A percentile compares a stretch with the other conserved stretches of the same genome.
phyloP scores from a whole-genome alignment of 257 asterid genomes.

The Solanum okadae region DNA sequence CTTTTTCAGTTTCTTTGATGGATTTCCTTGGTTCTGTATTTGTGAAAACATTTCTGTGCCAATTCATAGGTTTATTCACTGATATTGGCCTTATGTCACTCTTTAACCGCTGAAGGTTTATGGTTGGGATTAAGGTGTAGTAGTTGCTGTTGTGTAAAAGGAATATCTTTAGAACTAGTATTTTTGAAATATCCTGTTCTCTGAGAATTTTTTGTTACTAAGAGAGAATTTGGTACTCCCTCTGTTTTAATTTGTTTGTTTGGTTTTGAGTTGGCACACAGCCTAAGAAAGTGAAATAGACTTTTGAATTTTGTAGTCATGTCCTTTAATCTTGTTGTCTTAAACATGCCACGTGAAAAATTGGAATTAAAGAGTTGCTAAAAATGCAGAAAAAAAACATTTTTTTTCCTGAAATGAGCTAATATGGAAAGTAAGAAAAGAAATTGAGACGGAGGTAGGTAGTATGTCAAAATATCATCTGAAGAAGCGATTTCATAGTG shows the following conservation, averaged over 20 bases:
- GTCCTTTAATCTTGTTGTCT: not conserved
- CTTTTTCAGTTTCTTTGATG: not conserved
- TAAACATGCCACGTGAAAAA: not conserved
- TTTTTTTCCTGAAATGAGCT: not conserved
- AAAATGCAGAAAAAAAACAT: too few relatives aligned
- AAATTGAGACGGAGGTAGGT: not conserved
- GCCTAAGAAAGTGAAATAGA: not conserved
- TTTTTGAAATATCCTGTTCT: not conserved
- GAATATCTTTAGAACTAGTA: not conserved
- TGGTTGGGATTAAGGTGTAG: not conserved
- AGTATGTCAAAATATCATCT: not conserved
- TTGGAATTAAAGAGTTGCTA: too few relatives aligned
- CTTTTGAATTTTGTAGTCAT: not conserved
- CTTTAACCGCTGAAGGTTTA: not conserved
- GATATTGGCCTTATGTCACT: not conserved
- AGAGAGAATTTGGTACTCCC: not conserved
- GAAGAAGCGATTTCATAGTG: not conserved
- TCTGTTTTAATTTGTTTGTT: not conserved
- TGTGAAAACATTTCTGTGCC: not conserved
- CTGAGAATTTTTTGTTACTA: not conserved
- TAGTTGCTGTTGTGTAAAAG: not conserved
- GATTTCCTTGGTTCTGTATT: not conserved
- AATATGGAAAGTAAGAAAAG: not conserved
- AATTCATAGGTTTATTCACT: not conserved
- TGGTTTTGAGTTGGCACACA: not conserved